Conservation (phyloP, 23 red algal genomes). For the Chondrus crispus region DNA sequence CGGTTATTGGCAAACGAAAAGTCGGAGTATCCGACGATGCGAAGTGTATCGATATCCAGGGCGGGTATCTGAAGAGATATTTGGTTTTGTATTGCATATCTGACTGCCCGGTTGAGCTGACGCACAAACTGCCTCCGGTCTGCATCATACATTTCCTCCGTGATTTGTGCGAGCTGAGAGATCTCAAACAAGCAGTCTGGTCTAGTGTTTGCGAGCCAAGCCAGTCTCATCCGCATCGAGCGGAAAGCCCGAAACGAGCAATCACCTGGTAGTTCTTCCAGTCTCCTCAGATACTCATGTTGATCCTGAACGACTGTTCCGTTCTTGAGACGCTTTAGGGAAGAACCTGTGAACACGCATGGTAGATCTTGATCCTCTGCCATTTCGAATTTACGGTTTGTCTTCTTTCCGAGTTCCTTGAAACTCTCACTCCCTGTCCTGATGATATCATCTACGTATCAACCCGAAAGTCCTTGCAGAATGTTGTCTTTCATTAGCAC, state of each 20-base stretch:
- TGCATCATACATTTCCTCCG: neutral
- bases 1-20: neutral
- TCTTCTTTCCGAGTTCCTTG: neutral
- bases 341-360: constrained; percentile 13
- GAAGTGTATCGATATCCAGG: neutral
- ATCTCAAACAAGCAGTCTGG: constrained; percentile 24
- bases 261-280: neutral
- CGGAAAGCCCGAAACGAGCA: neutral
- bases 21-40: neutral
- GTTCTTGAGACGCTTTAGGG: neutral
- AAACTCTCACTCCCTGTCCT: neutral
- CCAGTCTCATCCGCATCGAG: constrained; percentile 9
- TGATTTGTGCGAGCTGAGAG: neutral
- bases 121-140: neutral
- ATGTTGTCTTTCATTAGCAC: neutral
- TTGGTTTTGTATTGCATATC: neutral
- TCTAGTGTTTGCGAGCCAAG: constrained; percentile 17
- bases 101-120: neutral
- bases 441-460: constrained; percentile 14
- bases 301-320: neutral
- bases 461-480: neutral
- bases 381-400: neutral
- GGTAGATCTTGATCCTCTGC: neutral
- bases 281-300: neutral
- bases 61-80: neutral